Evolutionary conservation across 2,329 filamentous ascomycete species (phyloP).

Genomic region (Alternaria longipes): DNA sequence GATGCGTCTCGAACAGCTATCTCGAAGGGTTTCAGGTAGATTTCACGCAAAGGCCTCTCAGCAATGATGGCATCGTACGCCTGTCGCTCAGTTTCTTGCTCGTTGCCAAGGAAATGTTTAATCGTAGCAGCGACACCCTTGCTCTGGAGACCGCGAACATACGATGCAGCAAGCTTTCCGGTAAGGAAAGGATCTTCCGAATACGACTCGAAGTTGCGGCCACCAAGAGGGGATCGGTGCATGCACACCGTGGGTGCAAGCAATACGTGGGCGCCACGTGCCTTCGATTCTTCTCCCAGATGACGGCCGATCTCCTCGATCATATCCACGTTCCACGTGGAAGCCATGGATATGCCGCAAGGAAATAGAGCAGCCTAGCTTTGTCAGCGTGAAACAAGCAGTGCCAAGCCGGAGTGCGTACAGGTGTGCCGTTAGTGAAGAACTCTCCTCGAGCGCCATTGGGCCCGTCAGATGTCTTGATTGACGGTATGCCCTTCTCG

Average conservation of each 20-base stretch:
- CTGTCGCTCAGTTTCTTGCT: constrained; percentile 74
- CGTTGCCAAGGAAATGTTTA: constrained; percentile 80
- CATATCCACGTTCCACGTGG: constrained; percentile 79
- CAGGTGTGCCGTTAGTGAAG: constrained; percentile 64
- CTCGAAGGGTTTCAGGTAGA: constrained; percentile 79
- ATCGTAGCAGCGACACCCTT: constrained; percentile 79
- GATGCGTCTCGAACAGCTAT: constrained; percentile 73
- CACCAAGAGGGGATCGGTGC: constrained; percentile 83
- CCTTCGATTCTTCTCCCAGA: constrained; percentile 75
- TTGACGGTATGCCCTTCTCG: constrained; percentile 68
- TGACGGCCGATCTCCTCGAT: constrained; percentile 74
- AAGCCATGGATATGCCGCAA: constrained; percentile 79
- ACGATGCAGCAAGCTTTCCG: constrained; percentile 75
- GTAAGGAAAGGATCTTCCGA: constrained; percentile 83
- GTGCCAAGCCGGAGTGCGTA: constrained; percentile 37
- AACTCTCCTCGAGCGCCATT: constrained; percentile 75
- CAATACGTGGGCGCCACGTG: constrained; percentile 76
- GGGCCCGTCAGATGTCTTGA: constrained; percentile 73
- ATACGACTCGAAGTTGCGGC: constrained; percentile 86
- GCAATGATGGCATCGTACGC: constrained; percentile 71
- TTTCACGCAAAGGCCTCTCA: constrained; percentile 72
- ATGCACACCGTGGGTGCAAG: constrained; percentile 83
- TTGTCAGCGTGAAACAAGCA: constrained; percentile 20
- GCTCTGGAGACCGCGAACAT: constrained; percentile 76
- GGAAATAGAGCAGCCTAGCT: constrained; percentile 77